Percentiles rank a stretch among this genome's conserved stretches.
phyloP scores from a whole-genome alignment of 2,329 filamentous ascomycete genomes.

The Mollisiaceae sp. region DNA sequence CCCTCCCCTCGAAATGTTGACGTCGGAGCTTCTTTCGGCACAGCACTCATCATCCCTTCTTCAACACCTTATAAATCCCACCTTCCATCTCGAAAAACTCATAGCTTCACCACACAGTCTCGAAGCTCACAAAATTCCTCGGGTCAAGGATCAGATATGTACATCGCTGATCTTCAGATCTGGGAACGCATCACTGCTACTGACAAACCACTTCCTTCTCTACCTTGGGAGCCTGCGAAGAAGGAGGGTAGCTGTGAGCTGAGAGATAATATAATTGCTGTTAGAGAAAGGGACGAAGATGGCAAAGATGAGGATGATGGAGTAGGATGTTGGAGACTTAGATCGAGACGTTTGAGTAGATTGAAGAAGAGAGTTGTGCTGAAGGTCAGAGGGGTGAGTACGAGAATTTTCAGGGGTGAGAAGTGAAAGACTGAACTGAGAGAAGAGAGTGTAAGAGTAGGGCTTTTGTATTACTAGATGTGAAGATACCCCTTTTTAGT shows the following conservation, averaged over 20 bases:
- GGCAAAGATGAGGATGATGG: not conserved
- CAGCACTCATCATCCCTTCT: conserved; percentile 20
- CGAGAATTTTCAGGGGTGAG: too few species aligned
- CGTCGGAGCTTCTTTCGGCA: conserved; percentile 7
- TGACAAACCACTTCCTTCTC: conserved; percentile 4
- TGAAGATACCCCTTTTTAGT: too few species aligned
- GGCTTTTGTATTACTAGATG: too few species aligned
- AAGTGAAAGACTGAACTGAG: too few species aligned
- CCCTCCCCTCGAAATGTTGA: not conserved
- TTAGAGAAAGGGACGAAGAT: not conserved
- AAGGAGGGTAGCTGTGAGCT: not conserved
- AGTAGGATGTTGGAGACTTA: not conserved
- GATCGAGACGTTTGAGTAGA: too few species aligned
- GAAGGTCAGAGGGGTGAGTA: too few species aligned
- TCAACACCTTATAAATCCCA: conserved; percentile 15
- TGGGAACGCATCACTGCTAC: conserved; percentile 1
- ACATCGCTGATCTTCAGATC: not conserved
- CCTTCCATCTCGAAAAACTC: conserved; percentile 11
- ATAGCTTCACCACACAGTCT: conserved; percentile 4
- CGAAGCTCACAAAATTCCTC: not conserved
- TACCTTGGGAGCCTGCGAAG: not conserved
- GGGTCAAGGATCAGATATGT: not conserved
- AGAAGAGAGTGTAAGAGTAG: too few species aligned
- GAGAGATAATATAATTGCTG: not conserved
- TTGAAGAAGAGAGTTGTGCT: too few species aligned